These are phyloP conservation scores for Leptoxyphium fumago DNA, from an alignment of 2,329 filamentous ascomycete species.

Conservation along the genomic window DNA sequence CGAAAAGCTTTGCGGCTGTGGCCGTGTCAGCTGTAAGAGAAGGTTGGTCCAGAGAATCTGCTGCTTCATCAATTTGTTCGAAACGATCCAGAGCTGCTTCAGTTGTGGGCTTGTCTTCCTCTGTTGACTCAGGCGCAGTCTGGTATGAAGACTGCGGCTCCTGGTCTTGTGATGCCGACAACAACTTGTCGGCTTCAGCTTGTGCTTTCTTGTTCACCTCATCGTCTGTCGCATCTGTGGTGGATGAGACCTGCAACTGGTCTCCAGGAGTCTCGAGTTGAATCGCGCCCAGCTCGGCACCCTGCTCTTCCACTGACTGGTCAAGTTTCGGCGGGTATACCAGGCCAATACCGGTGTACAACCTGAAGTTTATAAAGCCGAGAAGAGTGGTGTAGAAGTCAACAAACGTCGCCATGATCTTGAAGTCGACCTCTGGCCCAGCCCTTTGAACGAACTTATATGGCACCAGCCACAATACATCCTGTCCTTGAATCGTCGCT, in stretches of 20 bases:
- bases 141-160: conserved; percentile 8
- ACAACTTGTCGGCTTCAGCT: conserved; percentile 33
- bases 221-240: conserved; percentile 7
- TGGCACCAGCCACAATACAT: conserved; percentile 90
- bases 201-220: conserved; percentile 27
- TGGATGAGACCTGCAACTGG: conserved; percentile 14
- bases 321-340: conserved; percentile 96
- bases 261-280: conserved; percentile 64
- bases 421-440: conserved; percentile 87
- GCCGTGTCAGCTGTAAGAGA: conserved; percentile 40
- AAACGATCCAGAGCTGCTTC: conserved; percentile 70
- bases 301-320: conserved; percentile 68
- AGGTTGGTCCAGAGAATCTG: conserved; percentile 76
- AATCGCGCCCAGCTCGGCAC: conserved; percentile 81
- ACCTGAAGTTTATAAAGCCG: conserved; percentile 87
- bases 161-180: conserved; percentile 13
- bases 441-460: conserved; percentile 96
- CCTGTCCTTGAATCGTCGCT: conserved; percentile 90
- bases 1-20: conserved; percentile 63
- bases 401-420: conserved; percentile 98
- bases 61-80: conserved; percentile 66
- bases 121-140: conserved; percentile 17
- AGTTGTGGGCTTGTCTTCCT: conserved; percentile 16
- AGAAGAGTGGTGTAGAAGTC: conserved; percentile 97
- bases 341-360: conserved; percentile 81